Evolutionary conservation across 371 early-diverging fungal species (phyloP).

Genomic region (Cokeromyces recurvatus): DNA sequence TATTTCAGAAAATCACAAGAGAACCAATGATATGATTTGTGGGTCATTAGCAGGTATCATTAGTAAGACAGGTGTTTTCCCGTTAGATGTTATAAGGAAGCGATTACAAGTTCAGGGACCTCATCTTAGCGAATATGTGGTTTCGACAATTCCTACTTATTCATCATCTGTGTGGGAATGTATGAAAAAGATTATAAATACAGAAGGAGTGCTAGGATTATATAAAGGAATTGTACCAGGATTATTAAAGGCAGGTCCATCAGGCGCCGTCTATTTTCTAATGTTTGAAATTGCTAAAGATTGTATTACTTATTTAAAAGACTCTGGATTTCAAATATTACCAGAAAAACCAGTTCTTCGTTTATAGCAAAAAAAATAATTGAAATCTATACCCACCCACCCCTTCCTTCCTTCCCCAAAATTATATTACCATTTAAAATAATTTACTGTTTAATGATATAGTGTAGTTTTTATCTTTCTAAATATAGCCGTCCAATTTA

Average conservation of each 20-base stretch:
- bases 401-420: too few relatives aligned
- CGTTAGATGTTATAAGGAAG: constrained; percentile 80
- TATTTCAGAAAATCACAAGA: constrained; percentile 18
- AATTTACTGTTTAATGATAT: too few relatives aligned
- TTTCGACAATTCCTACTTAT: constrained; percentile 51
- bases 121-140: constrained; percentile 39
- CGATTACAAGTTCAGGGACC: constrained; percentile 76
- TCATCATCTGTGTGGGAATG: constrained; percentile 45
- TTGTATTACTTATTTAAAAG: constrained; percentile 19
- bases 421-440: too few relatives aligned
- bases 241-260: constrained; percentile 77
- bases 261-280: constrained; percentile 78
- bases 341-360: constrained; percentile 1
- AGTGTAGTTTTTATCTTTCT: neutral
- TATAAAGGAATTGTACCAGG: constrained; percentile 85
- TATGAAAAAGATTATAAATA: constrained; percentile 51
- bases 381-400: too few relatives aligned
- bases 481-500: constrained; percentile 29
- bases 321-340: constrained; percentile 9
- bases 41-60: constrained; percentile 81
- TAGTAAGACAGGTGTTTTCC: constrained; percentile 81
- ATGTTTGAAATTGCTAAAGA: constrained; percentile 56
- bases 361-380: neutral
- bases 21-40: constrained; percentile 53
- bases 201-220: constrained; percentile 73